Evolutionary conservation across 352 stramenopile species (phyloP).

Genomic region (Pythium aquatile): DNA sequence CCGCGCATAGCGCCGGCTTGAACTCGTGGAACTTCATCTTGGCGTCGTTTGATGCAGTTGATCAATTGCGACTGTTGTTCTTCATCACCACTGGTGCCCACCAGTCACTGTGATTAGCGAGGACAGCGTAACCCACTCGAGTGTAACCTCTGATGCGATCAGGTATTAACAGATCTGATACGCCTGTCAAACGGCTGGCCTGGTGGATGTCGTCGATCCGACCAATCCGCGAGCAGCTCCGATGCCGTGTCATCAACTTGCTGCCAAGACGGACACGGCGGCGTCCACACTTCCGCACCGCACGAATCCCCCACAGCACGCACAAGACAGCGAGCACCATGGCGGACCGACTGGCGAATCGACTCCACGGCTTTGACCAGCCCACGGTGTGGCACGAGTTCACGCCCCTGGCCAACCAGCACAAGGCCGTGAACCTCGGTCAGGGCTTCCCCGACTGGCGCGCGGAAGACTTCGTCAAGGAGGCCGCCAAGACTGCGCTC

Average conservation of each 20-base stretch:
- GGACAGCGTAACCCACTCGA: not conserved
- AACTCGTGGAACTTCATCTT: conserved; percentile 83
- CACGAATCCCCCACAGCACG: not conserved
- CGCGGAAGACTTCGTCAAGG: conserved; percentile 93
- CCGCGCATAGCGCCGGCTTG: conserved; percentile 67
- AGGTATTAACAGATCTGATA: not conserved
- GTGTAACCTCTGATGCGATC: conserved; percentile 8
- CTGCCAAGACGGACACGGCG: not conserved
- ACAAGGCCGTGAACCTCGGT: conserved; percentile 91
- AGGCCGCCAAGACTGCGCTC: conserved; percentile 90
- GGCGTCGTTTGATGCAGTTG: not conserved
- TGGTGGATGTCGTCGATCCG: not conserved
- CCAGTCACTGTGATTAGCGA: conserved; percentile 1
- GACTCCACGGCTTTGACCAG: conserved; percentile 71
- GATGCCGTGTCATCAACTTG: conserved; percentile 9
- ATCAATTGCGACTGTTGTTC: not conserved
- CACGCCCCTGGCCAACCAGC: conserved; percentile 84
- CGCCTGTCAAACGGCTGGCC: not conserved
- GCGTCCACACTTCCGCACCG: not conserved
- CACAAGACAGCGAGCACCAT: conserved; percentile 25
- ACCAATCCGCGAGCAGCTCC: conserved; percentile 15
- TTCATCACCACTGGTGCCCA: not conserved
- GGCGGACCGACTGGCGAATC: conserved; percentile 56
- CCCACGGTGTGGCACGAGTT: conserved; percentile 88
- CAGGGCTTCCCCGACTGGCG: conserved; percentile 95